phyloP scores from a whole-genome alignment of 1,139 yeast genomes.

The Spathaspora sp. region DNA sequence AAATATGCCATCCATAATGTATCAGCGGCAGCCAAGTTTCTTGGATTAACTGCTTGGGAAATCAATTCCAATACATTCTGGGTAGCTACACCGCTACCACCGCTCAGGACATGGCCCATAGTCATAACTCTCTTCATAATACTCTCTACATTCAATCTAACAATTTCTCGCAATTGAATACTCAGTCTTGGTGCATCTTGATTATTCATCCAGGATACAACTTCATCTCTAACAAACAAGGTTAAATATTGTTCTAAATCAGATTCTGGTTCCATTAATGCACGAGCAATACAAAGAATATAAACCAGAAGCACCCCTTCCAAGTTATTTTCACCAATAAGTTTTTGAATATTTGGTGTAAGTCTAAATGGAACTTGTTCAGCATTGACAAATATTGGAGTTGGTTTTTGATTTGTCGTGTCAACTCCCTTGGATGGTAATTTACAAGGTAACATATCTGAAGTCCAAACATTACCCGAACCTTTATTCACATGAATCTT shows the following conservation, averaged over 20 bases:
- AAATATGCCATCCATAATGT: conserved; percentile 96
- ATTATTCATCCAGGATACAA: conserved; percentile 89
- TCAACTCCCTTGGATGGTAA: conserved; percentile 60
- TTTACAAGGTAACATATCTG: conserved; percentile 92
- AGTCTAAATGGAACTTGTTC: conserved; percentile 96
- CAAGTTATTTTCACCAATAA: conserved; percentile 88
- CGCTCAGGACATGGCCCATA: conserved; percentile 73
- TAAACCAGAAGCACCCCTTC: conserved; percentile 91
- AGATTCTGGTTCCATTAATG: conserved; percentile 86
- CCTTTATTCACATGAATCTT: conserved; percentile 80
- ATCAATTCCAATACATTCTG: conserved; percentile 90
- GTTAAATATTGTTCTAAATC: conserved; percentile 87
- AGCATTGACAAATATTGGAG: conserved; percentile 90
- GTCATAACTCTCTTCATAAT: conserved; percentile 68
- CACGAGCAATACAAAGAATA: conserved; percentile 81
- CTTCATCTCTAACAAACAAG: conserved; percentile 91
- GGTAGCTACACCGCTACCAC: conserved; percentile 75
- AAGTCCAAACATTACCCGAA: conserved; percentile 90
- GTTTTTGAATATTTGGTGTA: conserved; percentile 91
- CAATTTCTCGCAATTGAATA: conserved; percentile 81
- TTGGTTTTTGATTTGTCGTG: conserved; percentile 48
- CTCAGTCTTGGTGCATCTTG: conserved; percentile 67
- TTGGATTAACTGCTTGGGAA: conserved; percentile 94
- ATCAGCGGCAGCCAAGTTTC: conserved; percentile 90
- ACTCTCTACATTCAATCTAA: conserved; percentile 81